These are phyloP conservation scores for Albophoma yamanashiensis DNA, from an alignment of 2,329 filamentous ascomycete species.

Conservation along the genomic window DNA sequence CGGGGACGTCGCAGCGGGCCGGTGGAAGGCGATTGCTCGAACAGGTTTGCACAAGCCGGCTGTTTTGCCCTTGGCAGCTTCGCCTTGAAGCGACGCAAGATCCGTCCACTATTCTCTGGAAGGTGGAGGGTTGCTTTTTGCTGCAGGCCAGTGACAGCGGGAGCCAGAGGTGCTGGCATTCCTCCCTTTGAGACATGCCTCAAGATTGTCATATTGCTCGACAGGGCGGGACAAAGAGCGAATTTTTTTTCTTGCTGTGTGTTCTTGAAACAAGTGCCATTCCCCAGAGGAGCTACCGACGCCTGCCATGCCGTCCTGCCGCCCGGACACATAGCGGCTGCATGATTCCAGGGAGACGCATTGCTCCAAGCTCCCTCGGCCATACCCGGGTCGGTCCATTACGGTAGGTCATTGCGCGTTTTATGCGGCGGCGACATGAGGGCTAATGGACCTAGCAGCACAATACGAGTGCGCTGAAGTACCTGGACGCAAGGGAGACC, in stretches of 20 bases:
- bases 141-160: not conserved
- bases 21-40: not conserved
- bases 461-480: not conserved
- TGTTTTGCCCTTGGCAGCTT: not conserved
- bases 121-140: conserved; percentile 1
- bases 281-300: not conserved
- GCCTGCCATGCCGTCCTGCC: no score
- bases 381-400: not conserved
- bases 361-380: not conserved
- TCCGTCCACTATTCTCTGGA: not conserved
- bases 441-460: not conserved
- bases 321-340: not conserved
- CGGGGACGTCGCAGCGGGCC: not conserved
- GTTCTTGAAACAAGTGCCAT: not conserved
- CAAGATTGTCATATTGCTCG: not conserved
- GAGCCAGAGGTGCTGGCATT: conserved; percentile 1
- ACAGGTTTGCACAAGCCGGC: not conserved
- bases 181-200: conserved; percentile 1
- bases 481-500: not conserved
- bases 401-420: not conserved
- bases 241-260: not conserved
- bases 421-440: not conserved
- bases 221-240: not conserved
- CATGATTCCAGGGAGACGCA: not conserved
- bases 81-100: not conserved